Conservation (phyloP, 2,329 filamentous ascomycete genomes). For the Aspergillus pseudoglaucus region DNA sequence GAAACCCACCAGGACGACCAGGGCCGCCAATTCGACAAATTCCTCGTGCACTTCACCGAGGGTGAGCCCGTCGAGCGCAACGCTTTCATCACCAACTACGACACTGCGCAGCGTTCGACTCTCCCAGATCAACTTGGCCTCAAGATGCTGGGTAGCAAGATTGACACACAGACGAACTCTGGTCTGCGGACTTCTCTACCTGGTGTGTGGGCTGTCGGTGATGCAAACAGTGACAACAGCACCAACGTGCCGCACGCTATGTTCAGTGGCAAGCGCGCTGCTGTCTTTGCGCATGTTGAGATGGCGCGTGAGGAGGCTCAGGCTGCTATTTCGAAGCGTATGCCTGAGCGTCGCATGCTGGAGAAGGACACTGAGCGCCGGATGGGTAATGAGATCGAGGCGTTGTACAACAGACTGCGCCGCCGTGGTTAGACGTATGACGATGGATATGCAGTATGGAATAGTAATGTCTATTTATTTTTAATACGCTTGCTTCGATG, state of each 20-base stretch:
- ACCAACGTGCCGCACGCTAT: conserved; percentile 59
- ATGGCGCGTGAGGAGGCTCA: conserved; percentile 23
- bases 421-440: neutral
- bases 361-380: conserved; percentile 20
- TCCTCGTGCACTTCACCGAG: conserved; percentile 48
- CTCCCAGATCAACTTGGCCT: conserved; percentile 47
- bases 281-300: conserved; percentile 47
- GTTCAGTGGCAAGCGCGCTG: conserved; percentile 53
- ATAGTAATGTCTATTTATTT: too few relatives aligned
- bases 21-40: conserved; percentile 46
- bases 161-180: conserved; percentile 18
- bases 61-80: conserved; percentile 42
- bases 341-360: conserved; percentile 16
- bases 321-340: conserved; percentile 24
- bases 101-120: conserved; percentile 42
- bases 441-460: too few relatives aligned
- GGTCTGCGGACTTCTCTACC: conserved; percentile 41
- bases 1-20: conserved; percentile 19
- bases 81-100: conserved; percentile 49
- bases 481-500: too few relatives aligned
- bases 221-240: conserved; percentile 53
- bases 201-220: conserved; percentile 54
- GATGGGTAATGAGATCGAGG: conserved; percentile 28
- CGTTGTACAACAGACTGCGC: neutral
- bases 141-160: conserved; percentile 37